Evolutionary conservation across 1,284 basidiomycete genomes (phyloP).

Genomic region (Meira miltonrushii): DNA sequence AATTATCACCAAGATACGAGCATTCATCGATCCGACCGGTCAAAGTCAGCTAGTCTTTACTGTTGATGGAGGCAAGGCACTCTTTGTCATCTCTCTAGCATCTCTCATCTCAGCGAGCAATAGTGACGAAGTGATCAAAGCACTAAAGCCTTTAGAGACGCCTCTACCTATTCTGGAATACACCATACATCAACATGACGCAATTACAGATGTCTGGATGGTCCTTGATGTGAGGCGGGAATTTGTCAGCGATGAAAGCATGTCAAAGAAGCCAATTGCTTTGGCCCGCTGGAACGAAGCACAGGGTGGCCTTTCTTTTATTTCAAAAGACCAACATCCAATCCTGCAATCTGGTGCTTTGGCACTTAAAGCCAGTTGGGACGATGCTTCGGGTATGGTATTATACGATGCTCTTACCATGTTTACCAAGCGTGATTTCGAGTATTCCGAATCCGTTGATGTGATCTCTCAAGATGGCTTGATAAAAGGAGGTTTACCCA

Average conservation of each 20-base stretch:
- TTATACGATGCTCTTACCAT: conserved; percentile 1
- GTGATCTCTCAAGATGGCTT: not conserved
- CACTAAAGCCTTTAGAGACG: not conserved
- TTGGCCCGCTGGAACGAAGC: not conserved
- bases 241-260: not conserved
- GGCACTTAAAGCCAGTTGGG: not conserved
- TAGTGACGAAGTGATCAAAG: not conserved
- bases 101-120: not conserved
- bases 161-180: not conserved
- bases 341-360: not conserved
- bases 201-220: not conserved
- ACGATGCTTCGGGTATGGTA: not conserved
- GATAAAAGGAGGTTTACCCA: conserved; percentile 1
- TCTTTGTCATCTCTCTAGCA: not conserved
- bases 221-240: not conserved
- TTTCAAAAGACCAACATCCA: not conserved
- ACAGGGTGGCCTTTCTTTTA: not conserved
- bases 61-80: not conserved
- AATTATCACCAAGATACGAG: too few relatives aligned
- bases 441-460: not conserved
- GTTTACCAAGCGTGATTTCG: conserved; percentile 3
- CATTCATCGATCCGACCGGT: not conserved
- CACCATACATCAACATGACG: not conserved
- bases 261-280: not conserved
- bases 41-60: not conserved